Base-by-base conservation (phyloP, 495 filamentous ascomycete genomes). In the Daldinia caldariorum region DNA sequence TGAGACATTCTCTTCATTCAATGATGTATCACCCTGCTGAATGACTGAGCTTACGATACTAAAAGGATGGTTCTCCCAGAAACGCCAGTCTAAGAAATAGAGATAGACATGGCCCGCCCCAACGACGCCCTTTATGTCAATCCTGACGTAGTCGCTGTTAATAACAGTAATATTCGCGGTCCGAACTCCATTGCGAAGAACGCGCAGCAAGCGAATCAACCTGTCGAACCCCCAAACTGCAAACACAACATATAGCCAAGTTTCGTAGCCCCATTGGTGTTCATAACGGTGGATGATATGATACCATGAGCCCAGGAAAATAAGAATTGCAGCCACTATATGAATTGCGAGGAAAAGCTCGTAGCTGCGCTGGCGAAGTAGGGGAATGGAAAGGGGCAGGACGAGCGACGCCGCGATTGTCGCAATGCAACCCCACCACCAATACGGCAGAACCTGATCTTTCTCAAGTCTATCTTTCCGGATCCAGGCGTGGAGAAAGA, bases 201-300 rank as follows among this genome's bases (percentile, higher is more conserved):
- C 69, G 3, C 74, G 70, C 6, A 57, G 49, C 14, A 82, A 51
- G 18, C 81, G 72, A 18, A 77, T 12, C 0, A 79, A 6, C 12
- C 79, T 63, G 50, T 83, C 82, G 29, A 76, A 76, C 8, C 70
- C 77, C 81, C 81, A 82, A 20, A 82, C 69, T 0, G 77, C 79
- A n/a, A 73, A 75, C 3, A 75, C 76, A 6, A 76, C 50, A 26
- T 77, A 79, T 2, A 81, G 59, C 77, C 80, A 84, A 38, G 66
- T 73, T 61, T 84, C 78, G 66, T 84, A 82, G 8, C 75, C 57
- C 57, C 57, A 60, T 7, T 60, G 39, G 38, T 60, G 57, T 20
- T 60, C 22, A 41, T 77, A 83, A 5, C 58, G 64, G 29, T 58
- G 58, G 63, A 63, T 67, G 29, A 80, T 75, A 56, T 84, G 82